phyloP scores from a whole-genome alignment of 31 red algal genomes.

The Porphyra umbilicalis region DNA sequence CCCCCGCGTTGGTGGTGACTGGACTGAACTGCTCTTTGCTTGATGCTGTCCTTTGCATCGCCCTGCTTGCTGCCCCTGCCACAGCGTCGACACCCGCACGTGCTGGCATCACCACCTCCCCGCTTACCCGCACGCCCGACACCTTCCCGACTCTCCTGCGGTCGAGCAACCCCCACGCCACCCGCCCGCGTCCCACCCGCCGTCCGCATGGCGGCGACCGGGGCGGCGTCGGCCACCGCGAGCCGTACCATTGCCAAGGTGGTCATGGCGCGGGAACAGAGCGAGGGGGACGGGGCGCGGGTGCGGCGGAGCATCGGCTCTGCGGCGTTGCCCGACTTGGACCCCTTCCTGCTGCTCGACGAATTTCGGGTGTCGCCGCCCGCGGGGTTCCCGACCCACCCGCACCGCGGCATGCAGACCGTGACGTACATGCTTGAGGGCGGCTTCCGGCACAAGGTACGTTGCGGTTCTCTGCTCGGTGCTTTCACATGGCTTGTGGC shows the following conservation, averaged over 20 bases:
- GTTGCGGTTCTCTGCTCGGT: background rate
- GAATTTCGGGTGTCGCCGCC: constrained; percentile 71
- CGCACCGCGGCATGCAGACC: constrained; percentile 60
- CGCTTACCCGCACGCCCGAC: too few relatives aligned
- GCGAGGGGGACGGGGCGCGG: constrained; percentile 80
- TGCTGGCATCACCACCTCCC: too few relatives aligned
- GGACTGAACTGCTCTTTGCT: too few relatives aligned
- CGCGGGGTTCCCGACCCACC: constrained; percentile 81
- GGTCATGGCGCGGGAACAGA: constrained; percentile 69
- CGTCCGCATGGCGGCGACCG: background rate
- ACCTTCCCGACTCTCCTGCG: too few relatives aligned
- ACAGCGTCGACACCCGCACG: too few relatives aligned
- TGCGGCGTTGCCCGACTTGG: constrained; percentile 38
- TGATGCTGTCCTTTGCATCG: too few relatives aligned
- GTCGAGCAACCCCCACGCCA: too few relatives aligned
- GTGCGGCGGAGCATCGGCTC: constrained; percentile 81
- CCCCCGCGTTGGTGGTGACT: too few relatives aligned
- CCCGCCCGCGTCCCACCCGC: background rate
- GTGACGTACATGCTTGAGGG: constrained; percentile 96
- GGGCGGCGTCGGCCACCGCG: background rate
- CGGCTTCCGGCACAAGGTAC: constrained; percentile 42
- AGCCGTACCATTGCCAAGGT: constrained; percentile 37
- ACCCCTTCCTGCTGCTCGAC: constrained; percentile 93
- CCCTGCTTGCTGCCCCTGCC: too few relatives aligned
- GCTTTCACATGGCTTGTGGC: background rate